A percentile compares a stretch with the other conserved stretches of the same genome.
Conservation (phyloP, 1,284 basidiomycete genomes). For the Erythrobasidium hasegawianum region DNA sequence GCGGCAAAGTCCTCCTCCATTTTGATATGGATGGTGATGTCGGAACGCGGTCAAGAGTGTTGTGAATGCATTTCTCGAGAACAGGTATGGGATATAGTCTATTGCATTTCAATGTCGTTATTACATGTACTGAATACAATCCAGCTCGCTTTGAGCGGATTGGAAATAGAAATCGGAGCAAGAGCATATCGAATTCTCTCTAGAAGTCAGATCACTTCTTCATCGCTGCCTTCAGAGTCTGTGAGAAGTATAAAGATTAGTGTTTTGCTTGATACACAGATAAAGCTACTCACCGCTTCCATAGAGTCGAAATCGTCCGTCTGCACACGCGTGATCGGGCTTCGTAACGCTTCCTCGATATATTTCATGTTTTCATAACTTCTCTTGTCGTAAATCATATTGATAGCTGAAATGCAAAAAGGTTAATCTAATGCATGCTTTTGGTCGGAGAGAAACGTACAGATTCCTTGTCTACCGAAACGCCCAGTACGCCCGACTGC, state of each 20-base stretch:
- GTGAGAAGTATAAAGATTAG: too few species aligned
- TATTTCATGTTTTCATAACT: constrained; percentile 80
- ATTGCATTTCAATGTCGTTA: neutral
- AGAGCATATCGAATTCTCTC: neutral
- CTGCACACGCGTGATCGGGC: constrained; percentile 72
- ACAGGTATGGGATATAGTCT: neutral
- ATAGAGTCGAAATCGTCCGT: constrained; percentile 81
- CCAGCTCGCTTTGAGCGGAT: neutral
- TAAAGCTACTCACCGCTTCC: constrained; percentile 67
- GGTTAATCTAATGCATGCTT: too few species aligned
- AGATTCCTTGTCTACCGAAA: constrained; percentile 89
- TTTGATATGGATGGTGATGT: neutral
- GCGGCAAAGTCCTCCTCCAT: constrained; percentile 34
- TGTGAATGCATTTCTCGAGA: neutral
- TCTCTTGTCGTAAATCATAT: constrained; percentile 83
- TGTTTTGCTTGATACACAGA: too few species aligned
- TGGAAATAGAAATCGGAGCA: neutral
- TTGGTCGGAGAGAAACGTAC: constrained; percentile 5
- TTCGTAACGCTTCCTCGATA: constrained; percentile 72
- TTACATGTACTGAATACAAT: neutral
- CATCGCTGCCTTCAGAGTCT: constrained; percentile 33
- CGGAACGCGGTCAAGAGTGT: neutral
- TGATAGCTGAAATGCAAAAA: too few species aligned
- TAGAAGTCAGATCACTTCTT: constrained; percentile 9
- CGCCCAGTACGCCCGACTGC: constrained; percentile 80